Base-by-base conservation (phyloP, 2,329 filamentous ascomycete species). In the Colletotrichum tropicicola region DNA sequence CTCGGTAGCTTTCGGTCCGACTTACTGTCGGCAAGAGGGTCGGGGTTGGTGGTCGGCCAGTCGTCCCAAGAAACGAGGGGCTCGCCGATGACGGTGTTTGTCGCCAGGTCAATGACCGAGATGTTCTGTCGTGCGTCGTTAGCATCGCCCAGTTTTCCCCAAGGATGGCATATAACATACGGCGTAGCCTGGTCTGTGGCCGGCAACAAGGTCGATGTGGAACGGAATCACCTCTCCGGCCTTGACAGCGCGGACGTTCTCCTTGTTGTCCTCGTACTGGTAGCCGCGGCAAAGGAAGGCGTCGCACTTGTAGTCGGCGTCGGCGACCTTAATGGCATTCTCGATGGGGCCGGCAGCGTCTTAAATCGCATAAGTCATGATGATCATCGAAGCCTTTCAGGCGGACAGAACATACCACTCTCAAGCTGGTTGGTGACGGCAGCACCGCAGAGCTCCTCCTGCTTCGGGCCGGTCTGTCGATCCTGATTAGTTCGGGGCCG, bases 51-150 rank as follows among this genome's bases (percentile, higher is more conserved):
- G 32, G 62, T 62, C 48, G 69, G 48, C 59, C 62, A 63, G 41
- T 68, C 68, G 21, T 77, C 77, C 79, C 80, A 86, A 55, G 72
- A 75, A 48, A 78, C 82, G 52, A 86, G 75, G n/a, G 81, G 78
- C 56, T 75, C 67, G 17, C 83, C 85, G 35, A 89, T 79, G 59
- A 85, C 73, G 10, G 72, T 77, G 73, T 87, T 81, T 44, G 78
- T 77, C 17, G 75, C 74, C 17, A 79, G 77, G 68, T 83, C 77
- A 59, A 87, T 75, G 49, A 86, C 79, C 35, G 80, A 82, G 59
- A 86, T 79, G 71, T 86, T 86, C 70, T 79, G 7, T 69, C 6
- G 4, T 8, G 13, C 12, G 0, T 5, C 5, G 1, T 60, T 5
- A 63, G 53, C 1, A 21, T 43, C 17, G n/a, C n/a, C 15, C 15